Evolutionary conservation across 2,329 filamentous ascomycete genomes (phyloP), one percentile per base, ranked within the genome.

Genomic region (Aspergillus vadensis): DNA sequence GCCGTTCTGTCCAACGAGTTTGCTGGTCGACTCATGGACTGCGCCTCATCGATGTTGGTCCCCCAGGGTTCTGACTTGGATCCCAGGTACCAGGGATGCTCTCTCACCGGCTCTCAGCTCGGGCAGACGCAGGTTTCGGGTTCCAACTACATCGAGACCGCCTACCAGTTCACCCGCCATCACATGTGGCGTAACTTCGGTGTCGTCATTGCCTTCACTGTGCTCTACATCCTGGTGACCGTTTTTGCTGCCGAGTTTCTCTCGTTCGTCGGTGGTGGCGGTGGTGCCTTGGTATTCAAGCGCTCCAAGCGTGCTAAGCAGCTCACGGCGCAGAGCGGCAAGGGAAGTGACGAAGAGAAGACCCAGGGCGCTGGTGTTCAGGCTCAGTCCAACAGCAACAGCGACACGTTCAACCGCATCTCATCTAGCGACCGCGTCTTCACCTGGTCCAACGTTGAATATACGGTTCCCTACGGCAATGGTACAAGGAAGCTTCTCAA

Each of bases 171-270:
- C 67, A 81, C 81, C 0, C 78, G 85, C 17, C 77, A 75, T 25
- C 81, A 89, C 67, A 74, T 89, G 0, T 89, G 87, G 81, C 86
- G 91, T 3, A 92, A 94, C 72, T 92, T 91, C 69, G 91, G 89
- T 32, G 87, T 93, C 3, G 76, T 95, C 1, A 86, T 93, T 66
- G 91, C 88, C 0, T 95, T 91, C 65, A 85, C 86, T 1, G 80
- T 91, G 1, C 82, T 92, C 5, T 96, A 94, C 70, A 84, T 96
- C 12, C 65, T 88, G 10, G 76, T 94, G 30, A 94, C 91, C 0
- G 83, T 89, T 5, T 65, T 90, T 21, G 89, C 88, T 1, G 87
- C 88, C 15, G 91, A 96, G 68, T 67, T 85, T 1, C 82, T 93
- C 67, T 83, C 82, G 15, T 90, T 91, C 69, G 80, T 82, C 19